Evolutionary conservation across 768 basidiomycete species (phyloP), one percentile per base, ranked within the genome.

Genomic region (Pilatotrama ljubarskyi): DNA sequence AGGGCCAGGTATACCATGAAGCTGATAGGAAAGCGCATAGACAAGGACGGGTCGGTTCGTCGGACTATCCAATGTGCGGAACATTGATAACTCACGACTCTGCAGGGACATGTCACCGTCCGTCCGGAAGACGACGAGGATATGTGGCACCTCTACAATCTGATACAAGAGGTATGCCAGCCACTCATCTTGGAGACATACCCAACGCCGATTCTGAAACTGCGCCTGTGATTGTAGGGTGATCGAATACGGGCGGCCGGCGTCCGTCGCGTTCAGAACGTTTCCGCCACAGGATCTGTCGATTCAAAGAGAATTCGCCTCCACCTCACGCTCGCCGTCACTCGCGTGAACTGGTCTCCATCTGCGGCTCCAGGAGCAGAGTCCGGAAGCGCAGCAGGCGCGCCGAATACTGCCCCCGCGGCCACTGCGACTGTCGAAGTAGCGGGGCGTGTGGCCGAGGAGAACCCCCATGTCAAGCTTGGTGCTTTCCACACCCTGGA

Each of bases 141-240:
- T 73, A 97, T 99, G 90, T 99, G 96, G 95, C 97, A 99, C 80
- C 80, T 98, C 26, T 99, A 98, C 75, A 98, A 99, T 77, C 80
- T 99, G 56, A 97, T 99, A 55, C 85, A 91, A 64, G 80, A 89
- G 72, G 83, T 83, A 46, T 51, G 79, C 49, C 14, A 6, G 13
- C 36, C 29, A 11, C 4, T 17, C 11, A 8, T 32, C 29, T n/a
- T 10, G 29, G 29, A 32, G 29, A n/a, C n/a, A n/a, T 32, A 10
- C 14, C 17, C 15, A 17, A 7, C 13, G 44, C 18, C 7, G 22
- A 3, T 3, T 4, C 46, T 29, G 46, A 29, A 29, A 7, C 26
- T n/a, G 5, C 9, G 42, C 26, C 22, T n/a, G 76, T 24, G 37
- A 35, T n/a, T 36, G 11, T 53, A 76, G 77, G 92, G 91, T 17